These are phyloP conservation scores for Ustilago loliicola DNA, from an alignment of 1,284 basidiomycete genomes.

Conservation along the genomic window DNA sequence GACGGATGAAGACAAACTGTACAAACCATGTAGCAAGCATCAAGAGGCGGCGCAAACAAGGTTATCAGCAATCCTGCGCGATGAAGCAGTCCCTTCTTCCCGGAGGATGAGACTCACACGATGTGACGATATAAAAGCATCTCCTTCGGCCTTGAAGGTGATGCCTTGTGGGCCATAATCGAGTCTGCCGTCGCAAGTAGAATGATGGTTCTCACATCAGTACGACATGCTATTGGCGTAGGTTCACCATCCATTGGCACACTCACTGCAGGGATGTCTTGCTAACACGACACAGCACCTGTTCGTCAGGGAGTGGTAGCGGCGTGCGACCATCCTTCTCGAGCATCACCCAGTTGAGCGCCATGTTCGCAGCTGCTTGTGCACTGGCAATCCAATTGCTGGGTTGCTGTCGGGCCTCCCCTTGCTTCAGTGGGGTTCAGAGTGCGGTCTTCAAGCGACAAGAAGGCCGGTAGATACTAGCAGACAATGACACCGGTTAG, in stretches of 20 bases:
- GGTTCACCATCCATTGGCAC: neutral
- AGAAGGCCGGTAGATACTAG: too few species aligned
- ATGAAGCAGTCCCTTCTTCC: neutral
- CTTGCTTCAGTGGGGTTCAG: too few species aligned
- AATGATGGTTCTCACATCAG: neutral
- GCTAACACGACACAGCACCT: conserved; percentile 36
- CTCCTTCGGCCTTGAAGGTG: conserved; percentile 54
- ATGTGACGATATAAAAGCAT: conserved; percentile 53
- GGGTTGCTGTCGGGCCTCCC: neutral
- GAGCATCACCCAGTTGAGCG: conserved; percentile 64
- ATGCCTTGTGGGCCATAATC: conserved; percentile 26
- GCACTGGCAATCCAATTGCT: neutral
- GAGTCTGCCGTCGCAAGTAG: conserved; percentile 18
- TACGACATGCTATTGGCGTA: neutral
- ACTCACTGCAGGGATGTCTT: conserved; percentile 51
- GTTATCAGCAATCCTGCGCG: neutral
- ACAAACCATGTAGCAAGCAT: neutral
- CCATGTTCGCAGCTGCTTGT: conserved; percentile 33
- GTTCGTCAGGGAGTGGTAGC: conserved; percentile 57
- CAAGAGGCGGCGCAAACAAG: neutral
- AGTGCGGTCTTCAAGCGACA: too few species aligned
- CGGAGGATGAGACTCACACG: conserved; percentile 34
- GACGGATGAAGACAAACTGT: conserved; percentile 57
- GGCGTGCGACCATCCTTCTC: conserved; percentile 47
- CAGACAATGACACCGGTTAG: too few species aligned